Base-by-base conservation (phyloP, 441 rosid genomes). In the Sinapis alba region DNA sequence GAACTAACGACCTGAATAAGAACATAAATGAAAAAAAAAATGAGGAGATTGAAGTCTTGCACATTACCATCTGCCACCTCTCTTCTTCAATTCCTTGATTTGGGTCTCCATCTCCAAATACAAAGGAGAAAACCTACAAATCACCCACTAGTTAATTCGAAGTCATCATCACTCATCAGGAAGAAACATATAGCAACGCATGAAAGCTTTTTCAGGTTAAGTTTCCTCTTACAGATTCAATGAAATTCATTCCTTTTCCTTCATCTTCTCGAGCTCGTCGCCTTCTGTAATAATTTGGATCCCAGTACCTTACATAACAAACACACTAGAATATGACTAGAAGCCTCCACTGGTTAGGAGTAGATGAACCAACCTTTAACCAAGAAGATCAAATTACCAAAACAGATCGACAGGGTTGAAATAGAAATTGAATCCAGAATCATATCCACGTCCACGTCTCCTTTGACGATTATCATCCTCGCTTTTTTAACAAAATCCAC, bases 1-100 rank as follows among this genome's bases (percentile, higher is more conserved):
- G 67, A 58, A 66, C 68, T 18, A 61, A 57, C 3, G 62, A 12
- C 43, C 74, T 76, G 61, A 54, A 18, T 6, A 20, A 45, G 61
- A 69, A 32, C 59, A 20, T 45, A 28, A 41, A 72, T 50, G 18
- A 30, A 60, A 58, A 65, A 58, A 65, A 13, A 19, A 26, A 10
- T 7, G 62, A 71, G 32, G 26, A 71, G n/a, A 65, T 34, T 77
- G n/a, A 45, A 24, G 73, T 67, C 43, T 1, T 53, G 84, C 76
- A 79, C 78, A 88, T 91, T 96, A 96, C 99, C 99, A 91, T 83
- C 93, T 96, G 93, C 99, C 98, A 96, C 85, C 99, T 91, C 80
- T 96, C 92, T 88, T 93, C 97, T 90, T 93, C 99, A 78, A 91
- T 88, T 85, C 94, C 98, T 88, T 87, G 90, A 86, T 96, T 93